These are phyloP conservation scores for Clonostachys rosea DNA, from an alignment of 2,329 filamentous ascomycete genomes.

Conservation along the genomic window DNA sequence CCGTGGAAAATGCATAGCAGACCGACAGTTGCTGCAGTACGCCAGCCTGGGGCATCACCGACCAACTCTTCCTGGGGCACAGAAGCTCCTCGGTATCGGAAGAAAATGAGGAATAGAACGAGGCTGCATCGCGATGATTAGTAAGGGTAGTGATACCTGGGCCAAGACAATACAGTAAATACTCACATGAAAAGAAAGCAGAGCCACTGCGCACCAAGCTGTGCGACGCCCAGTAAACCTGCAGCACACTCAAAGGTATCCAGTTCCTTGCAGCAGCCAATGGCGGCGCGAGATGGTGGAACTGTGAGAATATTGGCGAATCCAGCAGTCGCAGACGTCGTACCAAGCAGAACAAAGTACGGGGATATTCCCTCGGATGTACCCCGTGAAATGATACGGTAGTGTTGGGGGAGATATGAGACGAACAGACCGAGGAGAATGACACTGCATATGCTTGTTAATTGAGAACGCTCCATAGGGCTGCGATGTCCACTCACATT, in stretches of 20 bases:
- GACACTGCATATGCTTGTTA: constrained; percentile 35
- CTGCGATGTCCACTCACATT: constrained; percentile 33
- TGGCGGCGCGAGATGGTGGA: constrained; percentile 76
- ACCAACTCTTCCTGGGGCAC: constrained; percentile 43
- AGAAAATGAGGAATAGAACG: constrained; percentile 91
- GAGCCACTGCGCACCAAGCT: constrained; percentile 87
- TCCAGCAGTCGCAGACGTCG: constrained; percentile 80
- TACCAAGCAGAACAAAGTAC: constrained; percentile 91
- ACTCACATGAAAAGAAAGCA: constrained; percentile 89
- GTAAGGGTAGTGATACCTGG: neutral
- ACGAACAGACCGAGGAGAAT: constrained; percentile 84
- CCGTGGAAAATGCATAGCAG: constrained; percentile 70
- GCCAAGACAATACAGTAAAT: neutral
- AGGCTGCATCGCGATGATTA: constrained; percentile 52
- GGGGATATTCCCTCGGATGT: constrained; percentile 94
- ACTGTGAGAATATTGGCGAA: constrained; percentile 91
- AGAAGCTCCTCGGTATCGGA: constrained; percentile 59
- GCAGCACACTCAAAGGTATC: constrained; percentile 79
- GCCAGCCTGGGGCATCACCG: constrained; percentile 61
- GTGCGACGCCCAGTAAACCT: constrained; percentile 80
- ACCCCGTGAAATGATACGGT: constrained; percentile 79
- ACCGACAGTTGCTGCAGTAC: constrained; percentile 74
- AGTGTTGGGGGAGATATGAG: constrained; percentile 92
- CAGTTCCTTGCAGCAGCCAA: constrained; percentile 80
- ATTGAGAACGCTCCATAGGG: constrained; percentile 8